Base-by-base conservation (phyloP, 139 green algal genomes). In the Picochlorum costavermella region DNA sequence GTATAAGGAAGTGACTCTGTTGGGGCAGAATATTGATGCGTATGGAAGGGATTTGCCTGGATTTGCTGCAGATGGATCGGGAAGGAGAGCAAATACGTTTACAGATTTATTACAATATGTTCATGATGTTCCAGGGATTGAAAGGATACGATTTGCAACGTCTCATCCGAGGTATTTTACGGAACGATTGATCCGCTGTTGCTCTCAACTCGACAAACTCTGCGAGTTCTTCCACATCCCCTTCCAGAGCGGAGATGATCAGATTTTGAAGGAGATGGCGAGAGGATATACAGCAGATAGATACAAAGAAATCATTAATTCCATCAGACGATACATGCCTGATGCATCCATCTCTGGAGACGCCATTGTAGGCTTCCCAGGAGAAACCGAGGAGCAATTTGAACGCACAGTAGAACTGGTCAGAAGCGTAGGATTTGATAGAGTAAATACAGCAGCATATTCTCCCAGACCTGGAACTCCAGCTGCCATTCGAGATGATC, bases 201-300 rank as follows among this genome's bases (percentile, higher is more conserved):
- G 88, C 62, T 65, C 90, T 2, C 86, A 95, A 74, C 83, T 98
- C 73, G 86, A 87, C 63, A 96, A 96, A 82, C 72, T 98, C 33
- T 98, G 92, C 74, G 86, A 97, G 81, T 97, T 95, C 78, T 98
- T 97, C 78, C 92, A 98, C 80, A 92, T 98, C 60, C 92, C 92
- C 44, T 98, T 98, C 75, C 92, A 97, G 71, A 77, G 61, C 1
- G 92, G 92, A 5, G 87, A 98, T 78, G 84, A 98, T 74, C 82
- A 92, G 70, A 86, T 98, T 40, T 80, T 98, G 45, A 65, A 88
- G 6, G 79, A 82, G 12, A 97, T 97, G 91, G 74, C 74, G 58
- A 75, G 91, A 12, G 91, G 91, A 61, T 97, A 97, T 81, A 92
- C 90, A 1, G 67, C 81, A 59, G 81, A 84, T 59, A 70, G 90